Percentiles rank a stretch among this genome's conserved stretches.
Evolutionary conservation across 768 basidiomycete species (phyloP).

Genomic region (Termitomyces sp.): DNA sequence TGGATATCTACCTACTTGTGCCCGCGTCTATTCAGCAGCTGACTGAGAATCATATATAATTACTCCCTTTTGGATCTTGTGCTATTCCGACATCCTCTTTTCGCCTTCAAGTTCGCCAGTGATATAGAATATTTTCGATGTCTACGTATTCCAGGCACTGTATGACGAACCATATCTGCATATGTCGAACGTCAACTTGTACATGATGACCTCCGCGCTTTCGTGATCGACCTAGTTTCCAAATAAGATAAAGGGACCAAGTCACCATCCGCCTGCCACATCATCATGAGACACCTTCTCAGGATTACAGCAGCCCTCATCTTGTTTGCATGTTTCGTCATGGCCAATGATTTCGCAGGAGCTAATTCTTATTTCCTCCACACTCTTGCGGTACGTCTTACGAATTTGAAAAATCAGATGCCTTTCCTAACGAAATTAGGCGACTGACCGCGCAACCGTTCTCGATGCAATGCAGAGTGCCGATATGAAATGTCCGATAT

Average conservation of each 20-base stretch:
- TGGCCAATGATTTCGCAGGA: conserved; percentile 23
- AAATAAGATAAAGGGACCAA: neutral
- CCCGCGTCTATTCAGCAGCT: neutral
- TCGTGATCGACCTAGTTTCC: neutral
- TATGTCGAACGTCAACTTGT: neutral
- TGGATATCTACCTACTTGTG: no score
- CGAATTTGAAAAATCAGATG: no score
- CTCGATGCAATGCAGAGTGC: conserved; percentile 13
- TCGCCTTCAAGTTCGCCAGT: neutral
- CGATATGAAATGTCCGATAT: conserved; percentile 8
- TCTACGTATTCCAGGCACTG: neutral
- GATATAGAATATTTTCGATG: neutral
- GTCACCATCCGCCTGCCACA: neutral
- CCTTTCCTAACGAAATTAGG: neutral
- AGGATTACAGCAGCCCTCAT: neutral
- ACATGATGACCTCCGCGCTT: neutral
- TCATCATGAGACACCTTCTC: conserved; percentile 7
- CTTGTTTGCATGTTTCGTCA: conserved; percentile 8
- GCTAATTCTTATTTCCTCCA: conserved; percentile 24
- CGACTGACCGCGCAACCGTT: conserved; percentile 6
- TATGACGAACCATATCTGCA: neutral
- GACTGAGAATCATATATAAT: neutral
- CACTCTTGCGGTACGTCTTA: conserved; percentile 17
- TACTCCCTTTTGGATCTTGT: neutral
- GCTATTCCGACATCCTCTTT: neutral